Percentiles rank a stretch among this genome's conserved stretches.
These are phyloP conservation scores for Dissophora globulifera DNA, from an alignment of 192 early-diverging fungal genomes.

Conservation along the genomic window DNA sequence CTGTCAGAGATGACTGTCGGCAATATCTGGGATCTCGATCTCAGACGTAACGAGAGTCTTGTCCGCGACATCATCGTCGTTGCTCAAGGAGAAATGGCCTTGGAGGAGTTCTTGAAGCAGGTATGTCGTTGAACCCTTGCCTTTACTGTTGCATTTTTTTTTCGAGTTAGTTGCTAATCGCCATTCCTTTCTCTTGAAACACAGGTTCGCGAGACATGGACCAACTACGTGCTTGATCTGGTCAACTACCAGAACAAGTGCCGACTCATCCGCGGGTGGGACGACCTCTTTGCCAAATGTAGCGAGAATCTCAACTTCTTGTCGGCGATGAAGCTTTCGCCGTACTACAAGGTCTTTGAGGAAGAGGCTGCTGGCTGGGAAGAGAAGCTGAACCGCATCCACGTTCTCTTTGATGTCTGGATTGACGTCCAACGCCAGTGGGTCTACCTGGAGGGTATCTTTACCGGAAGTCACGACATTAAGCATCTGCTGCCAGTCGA, in stretches of 20 bases:
- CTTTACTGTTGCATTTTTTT: too few relatives aligned
- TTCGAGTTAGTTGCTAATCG: too few relatives aligned
- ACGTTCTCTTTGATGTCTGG: conserved; percentile 98
- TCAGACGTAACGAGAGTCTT: conserved; percentile 85
- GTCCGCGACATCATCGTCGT: conserved; percentile 90
- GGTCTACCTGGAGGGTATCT: conserved; percentile 99
- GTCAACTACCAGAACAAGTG: conserved; percentile 98
- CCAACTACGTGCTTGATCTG: conserved; percentile 90
- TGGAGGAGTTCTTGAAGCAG: conserved; percentile 98
- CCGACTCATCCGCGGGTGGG: conserved; percentile 97
- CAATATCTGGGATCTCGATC: conserved; percentile 94
- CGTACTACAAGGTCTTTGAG: conserved; percentile 98
- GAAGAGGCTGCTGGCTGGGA: conserved; percentile 96
- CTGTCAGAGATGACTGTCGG: conserved; percentile 93
- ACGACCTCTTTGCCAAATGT: conserved; percentile 97
- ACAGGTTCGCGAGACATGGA: conserved; percentile 88
- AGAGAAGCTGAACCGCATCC: conserved; percentile 95
- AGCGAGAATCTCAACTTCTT: conserved; percentile 96
- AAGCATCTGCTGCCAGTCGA: conserved; percentile 97
- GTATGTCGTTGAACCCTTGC: conserved; percentile 1
- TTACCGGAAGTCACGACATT: conserved; percentile 96
- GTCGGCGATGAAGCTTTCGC: conserved; percentile 96
- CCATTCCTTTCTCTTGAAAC: neutral
- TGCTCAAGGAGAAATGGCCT: conserved; percentile 99
- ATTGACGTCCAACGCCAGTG: conserved; percentile 99